Evolutionary conservation across 306 rosid genomes (phyloP).

Genomic region (Astragalus glycyphyllos): DNA sequence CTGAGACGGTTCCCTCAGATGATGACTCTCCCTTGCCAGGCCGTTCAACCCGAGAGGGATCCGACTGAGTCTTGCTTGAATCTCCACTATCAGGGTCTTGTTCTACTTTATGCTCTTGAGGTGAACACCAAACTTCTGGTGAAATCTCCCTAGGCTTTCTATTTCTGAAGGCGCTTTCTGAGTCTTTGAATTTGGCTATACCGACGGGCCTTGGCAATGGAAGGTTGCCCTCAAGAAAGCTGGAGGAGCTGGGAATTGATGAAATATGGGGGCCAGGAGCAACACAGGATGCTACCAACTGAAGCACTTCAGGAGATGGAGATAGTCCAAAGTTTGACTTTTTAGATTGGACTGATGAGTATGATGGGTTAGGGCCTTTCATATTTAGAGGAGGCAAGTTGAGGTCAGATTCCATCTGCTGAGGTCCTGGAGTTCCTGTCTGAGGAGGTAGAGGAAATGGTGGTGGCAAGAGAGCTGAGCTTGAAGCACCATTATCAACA

Average conservation of each 20-base stretch:
- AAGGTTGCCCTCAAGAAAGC: constrained; percentile 53
- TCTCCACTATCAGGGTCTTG: constrained; percentile 64
- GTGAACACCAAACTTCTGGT: constrained; percentile 46
- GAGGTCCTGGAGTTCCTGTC: constrained; percentile 49
- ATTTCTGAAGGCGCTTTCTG: constrained; percentile 50
- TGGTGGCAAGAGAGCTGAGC: constrained; percentile 66
- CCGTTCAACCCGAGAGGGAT: constrained; percentile 66
- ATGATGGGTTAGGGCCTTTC: constrained; percentile 48
- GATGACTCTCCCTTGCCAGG: constrained; percentile 70
- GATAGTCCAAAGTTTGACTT: constrained; percentile 61
- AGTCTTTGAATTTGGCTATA: constrained; percentile 55
- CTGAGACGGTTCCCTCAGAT: constrained; percentile 95
- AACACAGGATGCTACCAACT: constrained; percentile 84
- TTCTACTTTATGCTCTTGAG: constrained; percentile 46
- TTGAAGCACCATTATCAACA: constrained; percentile 63
- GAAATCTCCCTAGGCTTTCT: constrained; percentile 50
- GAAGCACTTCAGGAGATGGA: constrained; percentile 94
- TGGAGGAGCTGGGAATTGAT: constrained; percentile 59
- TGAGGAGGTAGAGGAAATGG: constrained; percentile 64
- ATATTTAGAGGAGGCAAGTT: constrained; percentile 57
- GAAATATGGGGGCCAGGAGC: constrained; percentile 62
- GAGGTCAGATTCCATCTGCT: constrained; percentile 65
- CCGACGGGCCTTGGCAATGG: constrained; percentile 69
- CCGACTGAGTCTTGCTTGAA: constrained; percentile 91
- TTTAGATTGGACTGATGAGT: constrained; percentile 52